Conservation (phyloP, 2,329 filamentous ascomycete species). For the Xylariaceae sp. region DNA sequence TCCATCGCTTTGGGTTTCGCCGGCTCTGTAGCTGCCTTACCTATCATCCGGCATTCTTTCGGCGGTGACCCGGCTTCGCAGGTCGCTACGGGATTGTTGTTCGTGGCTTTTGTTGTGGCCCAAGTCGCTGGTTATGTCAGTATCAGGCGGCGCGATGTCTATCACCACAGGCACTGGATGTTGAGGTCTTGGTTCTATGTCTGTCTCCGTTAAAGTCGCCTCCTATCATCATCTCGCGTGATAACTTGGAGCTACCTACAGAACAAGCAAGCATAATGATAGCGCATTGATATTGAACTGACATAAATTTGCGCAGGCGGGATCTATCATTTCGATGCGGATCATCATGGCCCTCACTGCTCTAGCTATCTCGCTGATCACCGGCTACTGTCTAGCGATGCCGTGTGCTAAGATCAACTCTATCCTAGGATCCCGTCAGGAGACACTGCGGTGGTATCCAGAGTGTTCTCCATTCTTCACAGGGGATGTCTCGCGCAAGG, state of each 20-base stretch:
- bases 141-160: not conserved
- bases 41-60: slow-evolving; percentile 1
- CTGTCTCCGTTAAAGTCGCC: not conserved
- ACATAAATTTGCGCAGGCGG: not conserved
- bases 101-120: not conserved
- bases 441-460: not conserved
- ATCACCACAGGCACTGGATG: slow-evolving; percentile 1
- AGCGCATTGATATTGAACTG: not conserved
- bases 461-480: slow-evolving; percentile 4
- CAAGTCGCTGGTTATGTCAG: not conserved
- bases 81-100: not conserved
- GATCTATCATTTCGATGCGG: not conserved
- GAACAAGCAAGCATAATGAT: not conserved
- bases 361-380: not conserved
- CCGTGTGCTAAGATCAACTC: slow-evolving; percentile 7
- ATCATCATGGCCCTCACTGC: not conserved
- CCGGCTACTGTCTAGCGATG: slow-evolving; percentile 2
- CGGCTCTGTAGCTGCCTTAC: not conserved
- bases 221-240: not conserved
- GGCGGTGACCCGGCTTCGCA: slow-evolving; percentile 3
- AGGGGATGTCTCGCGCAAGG: not conserved
- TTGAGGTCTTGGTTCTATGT: slow-evolving; percentile 7
- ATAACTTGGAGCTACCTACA: no score
- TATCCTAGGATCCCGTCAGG: not conserved
- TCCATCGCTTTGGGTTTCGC: not conserved